Conservation (phyloP, 2,329 filamentous ascomycete species). For the Cytospora chrysosperma region DNA sequence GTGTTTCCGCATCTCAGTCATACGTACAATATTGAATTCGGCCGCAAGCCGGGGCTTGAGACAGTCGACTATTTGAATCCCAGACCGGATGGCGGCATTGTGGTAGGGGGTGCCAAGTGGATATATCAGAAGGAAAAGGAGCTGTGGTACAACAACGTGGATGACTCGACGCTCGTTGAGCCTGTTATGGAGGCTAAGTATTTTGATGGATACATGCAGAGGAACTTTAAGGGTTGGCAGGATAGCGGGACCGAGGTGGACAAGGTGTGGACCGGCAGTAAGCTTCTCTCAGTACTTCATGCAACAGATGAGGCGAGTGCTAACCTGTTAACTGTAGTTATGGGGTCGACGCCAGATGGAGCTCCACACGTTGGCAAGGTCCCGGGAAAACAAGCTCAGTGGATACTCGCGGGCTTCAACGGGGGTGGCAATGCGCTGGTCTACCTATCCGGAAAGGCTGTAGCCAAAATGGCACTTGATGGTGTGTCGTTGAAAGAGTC, state of each 20-base stretch:
- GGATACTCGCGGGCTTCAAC: slow-evolving; percentile 23
- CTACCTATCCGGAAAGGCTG: slow-evolving; percentile 18
- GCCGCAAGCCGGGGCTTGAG: slow-evolving; percentile 1
- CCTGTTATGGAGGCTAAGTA: slow-evolving; percentile 23
- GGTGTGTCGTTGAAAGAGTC: slow-evolving; percentile 6
- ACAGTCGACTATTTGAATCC: slow-evolving; percentile 23
- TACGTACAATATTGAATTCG: slow-evolving; percentile 24
- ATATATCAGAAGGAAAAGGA: slow-evolving; percentile 10
- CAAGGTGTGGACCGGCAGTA: slow-evolving; percentile 31
- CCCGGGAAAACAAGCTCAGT: slow-evolving; percentile 13
- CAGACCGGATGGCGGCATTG: slow-evolving; percentile 23
- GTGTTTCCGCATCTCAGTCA: slow-evolving; percentile 22
- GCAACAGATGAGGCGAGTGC: neutral
- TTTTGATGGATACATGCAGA: slow-evolving; percentile 33
- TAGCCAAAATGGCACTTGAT: slow-evolving; percentile 14
- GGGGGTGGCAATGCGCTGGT: slow-evolving; percentile 21
- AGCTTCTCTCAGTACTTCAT: neutral
- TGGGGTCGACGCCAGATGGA: slow-evolving; percentile 17
- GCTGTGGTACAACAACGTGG: slow-evolving; percentile 22
- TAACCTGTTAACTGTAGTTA: slow-evolving; percentile 10
- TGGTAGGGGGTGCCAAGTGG: slow-evolving; percentile 24
- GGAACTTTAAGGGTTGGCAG: slow-evolving; percentile 27
- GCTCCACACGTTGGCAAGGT: slow-evolving; percentile 19
- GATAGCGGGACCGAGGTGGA: slow-evolving; percentile 25
- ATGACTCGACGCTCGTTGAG: slow-evolving; percentile 29